A percentile compares a stretch with the other conserved stretches of the same genome.
Evolutionary conservation across 176 grass and related monocot species (phyloP).

Genomic region (Coix lacrymajobi): DNA sequence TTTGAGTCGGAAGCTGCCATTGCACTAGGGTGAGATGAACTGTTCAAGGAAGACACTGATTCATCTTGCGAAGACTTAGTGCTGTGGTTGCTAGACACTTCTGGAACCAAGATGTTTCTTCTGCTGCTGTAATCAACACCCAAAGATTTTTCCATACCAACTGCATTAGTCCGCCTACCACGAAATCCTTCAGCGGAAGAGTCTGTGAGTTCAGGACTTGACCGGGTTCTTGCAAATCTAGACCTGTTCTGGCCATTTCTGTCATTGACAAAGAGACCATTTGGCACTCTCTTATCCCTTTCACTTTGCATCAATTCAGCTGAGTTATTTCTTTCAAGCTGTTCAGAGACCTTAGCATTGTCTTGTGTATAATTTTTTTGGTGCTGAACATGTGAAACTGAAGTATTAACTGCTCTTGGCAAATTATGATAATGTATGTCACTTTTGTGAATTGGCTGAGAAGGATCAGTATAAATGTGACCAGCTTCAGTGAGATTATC

Average conservation of each 20-base stretch:
- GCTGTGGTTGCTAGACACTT: conserved; percentile 45
- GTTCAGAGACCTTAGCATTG: conserved; percentile 44
- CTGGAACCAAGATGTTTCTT: conserved; percentile 50
- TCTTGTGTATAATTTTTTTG: conserved; percentile 44
- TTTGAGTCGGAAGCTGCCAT: conserved; percentile 62
- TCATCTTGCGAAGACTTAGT: conserved; percentile 64
- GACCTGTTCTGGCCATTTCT: conserved; percentile 50
- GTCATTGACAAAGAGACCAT: conserved; percentile 35
- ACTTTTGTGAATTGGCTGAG: conserved; percentile 37
- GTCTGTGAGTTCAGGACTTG: conserved; percentile 81
- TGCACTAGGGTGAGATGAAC: conserved; percentile 45
- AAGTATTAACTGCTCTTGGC: conserved; percentile 29
- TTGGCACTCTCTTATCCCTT: conserved; percentile 47
- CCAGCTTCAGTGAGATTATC: conserved; percentile 41
- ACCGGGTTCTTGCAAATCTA: conserved; percentile 76
- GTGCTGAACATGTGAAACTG: conserved; percentile 33
- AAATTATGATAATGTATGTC: conserved; percentile 25
- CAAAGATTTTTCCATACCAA: conserved; percentile 39
- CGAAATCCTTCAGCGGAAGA: conserved; percentile 58
- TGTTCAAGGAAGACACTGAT: conserved; percentile 45
- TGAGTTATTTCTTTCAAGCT: conserved; percentile 62
- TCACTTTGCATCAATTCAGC: conserved; percentile 50
- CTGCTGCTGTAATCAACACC: conserved; percentile 49
- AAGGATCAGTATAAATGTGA: conserved; percentile 28
- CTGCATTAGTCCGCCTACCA: conserved; percentile 34